Percentiles rank a stretch among this genome's conserved stretches.
Conservation (phyloP, 495 filamentous ascomycete genomes). For the Mycothermus thermophilus region DNA sequence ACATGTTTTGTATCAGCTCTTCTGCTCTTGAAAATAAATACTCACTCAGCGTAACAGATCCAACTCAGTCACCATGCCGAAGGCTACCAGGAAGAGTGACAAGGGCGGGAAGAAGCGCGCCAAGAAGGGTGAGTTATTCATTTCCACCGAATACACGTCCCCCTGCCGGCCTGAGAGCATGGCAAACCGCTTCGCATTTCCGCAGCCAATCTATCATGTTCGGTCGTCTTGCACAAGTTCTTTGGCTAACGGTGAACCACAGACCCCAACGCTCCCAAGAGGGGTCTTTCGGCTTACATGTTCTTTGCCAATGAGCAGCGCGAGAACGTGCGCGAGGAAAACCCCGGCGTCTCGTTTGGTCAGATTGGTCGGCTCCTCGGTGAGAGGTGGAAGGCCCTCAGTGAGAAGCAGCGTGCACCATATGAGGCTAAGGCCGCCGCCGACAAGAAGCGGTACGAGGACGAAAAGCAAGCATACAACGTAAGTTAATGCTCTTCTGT, state of each 20-base stretch:
- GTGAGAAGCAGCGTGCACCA: slow-evolving; percentile 73
- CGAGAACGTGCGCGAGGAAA: slow-evolving; percentile 94
- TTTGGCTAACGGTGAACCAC: slow-evolving; percentile 1
- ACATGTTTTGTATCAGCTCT: too few relatives aligned
- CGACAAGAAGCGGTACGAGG: slow-evolving; percentile 98
- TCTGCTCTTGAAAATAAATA: too few relatives aligned
- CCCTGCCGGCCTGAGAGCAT: too few relatives aligned
- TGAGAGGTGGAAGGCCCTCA: slow-evolving; percentile 93
- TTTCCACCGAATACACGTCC: too few relatives aligned
- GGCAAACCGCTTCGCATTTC: too few relatives aligned
- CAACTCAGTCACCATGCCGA: slow-evolving; percentile 28
- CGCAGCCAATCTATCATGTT: too few relatives aligned
- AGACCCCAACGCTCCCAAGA: slow-evolving; percentile 99
- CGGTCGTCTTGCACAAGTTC: background rate
- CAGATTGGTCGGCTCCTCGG: slow-evolving; percentile 96
- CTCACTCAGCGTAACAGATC: too few relatives aligned
- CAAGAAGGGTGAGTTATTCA: slow-evolving; percentile 35
- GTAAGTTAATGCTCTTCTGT: slow-evolving; percentile 35
- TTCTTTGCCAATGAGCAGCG: slow-evolving; percentile 99
- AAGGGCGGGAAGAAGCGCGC: slow-evolving; percentile 31
- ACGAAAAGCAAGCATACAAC: slow-evolving; percentile 88
- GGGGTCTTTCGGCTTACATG: slow-evolving; percentile 99
- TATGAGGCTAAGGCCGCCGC: slow-evolving; percentile 91
- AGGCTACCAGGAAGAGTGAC: slow-evolving; percentile 34
- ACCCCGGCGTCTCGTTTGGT: slow-evolving; percentile 94